Percentiles rank a stretch among this genome's conserved stretches.
phyloP scores from a whole-genome alignment of 2,329 filamentous ascomycete species.

The Aspergillus pseudoglaucus region DNA sequence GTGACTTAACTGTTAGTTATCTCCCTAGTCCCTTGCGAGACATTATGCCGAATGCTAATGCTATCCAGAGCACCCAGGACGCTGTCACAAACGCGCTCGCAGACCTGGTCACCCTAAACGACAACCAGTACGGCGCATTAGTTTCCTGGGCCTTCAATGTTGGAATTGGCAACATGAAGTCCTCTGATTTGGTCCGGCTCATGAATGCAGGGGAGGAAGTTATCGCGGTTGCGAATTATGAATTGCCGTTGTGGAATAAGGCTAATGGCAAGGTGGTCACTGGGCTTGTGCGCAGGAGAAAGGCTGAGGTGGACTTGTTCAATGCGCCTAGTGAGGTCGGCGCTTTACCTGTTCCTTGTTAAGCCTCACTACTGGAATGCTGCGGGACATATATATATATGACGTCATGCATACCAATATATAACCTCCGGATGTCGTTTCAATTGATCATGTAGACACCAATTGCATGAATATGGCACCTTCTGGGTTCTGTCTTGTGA shows the following conservation, averaged over 20 bases:
- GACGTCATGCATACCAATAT: not conserved
- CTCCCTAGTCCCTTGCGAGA: not conserved
- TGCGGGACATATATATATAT: not conserved
- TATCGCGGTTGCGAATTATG: constrained; percentile 37
- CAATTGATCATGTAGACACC: not conserved
- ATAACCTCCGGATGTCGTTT: not conserved
- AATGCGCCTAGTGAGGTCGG: constrained; percentile 9
- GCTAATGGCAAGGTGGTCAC: constrained; percentile 34
- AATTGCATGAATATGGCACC: not conserved
- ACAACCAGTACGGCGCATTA: constrained; percentile 49
- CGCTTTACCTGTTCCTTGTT: constrained; percentile 7
- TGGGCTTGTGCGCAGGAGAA: constrained; percentile 38
- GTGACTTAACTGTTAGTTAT: constrained; percentile 32
- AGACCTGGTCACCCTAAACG: constrained; percentile 37
- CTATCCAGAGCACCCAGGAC: constrained; percentile 29
- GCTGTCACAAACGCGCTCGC: constrained; percentile 36
- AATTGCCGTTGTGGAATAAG: constrained; percentile 46
- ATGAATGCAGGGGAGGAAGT: constrained; percentile 42
- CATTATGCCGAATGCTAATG: not conserved
- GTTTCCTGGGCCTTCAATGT: constrained; percentile 49
- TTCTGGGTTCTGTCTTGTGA: constrained; percentile 25
- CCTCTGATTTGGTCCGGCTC: constrained; percentile 37
- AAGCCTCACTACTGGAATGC: not conserved
- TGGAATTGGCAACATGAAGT: constrained; percentile 38
- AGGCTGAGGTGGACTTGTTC: constrained; percentile 42